Conservation (phyloP, 2,329 filamentous ascomycete species). For the Tympanopsis confertula region DNA sequence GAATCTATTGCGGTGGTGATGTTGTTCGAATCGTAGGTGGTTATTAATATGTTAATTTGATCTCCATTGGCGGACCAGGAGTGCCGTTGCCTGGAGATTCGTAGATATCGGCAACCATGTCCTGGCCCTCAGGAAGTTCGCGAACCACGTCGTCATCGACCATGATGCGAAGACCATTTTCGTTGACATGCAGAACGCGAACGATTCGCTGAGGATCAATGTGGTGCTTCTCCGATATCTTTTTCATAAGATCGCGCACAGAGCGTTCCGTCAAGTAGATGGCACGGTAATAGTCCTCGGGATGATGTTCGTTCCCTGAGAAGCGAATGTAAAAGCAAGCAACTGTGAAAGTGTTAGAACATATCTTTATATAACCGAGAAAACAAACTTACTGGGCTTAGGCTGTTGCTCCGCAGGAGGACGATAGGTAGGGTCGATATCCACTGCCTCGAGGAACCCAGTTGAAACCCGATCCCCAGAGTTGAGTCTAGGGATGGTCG, state of each 20-base stretch:
- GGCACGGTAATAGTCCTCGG: conserved; percentile 64
- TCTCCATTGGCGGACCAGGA: background rate
- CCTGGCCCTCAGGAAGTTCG: conserved; percentile 78
- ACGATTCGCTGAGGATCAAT: conserved; percentile 63
- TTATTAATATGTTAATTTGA: background rate
- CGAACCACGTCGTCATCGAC: conserved; percentile 83
- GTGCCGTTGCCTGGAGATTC: conserved; percentile 13
- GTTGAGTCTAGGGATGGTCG: conserved; percentile 36
- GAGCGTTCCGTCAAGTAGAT: conserved; percentile 75
- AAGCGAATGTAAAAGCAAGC: conserved; percentile 15
- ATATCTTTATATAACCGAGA: conserved; percentile 43
- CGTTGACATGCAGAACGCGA: conserved; percentile 59
- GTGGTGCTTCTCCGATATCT: conserved; percentile 68
- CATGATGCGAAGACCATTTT: conserved; percentile 61
- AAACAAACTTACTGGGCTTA: conserved; percentile 80
- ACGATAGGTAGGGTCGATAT: conserved; percentile 76
- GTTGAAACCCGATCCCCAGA: conserved; percentile 56
- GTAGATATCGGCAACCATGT: conserved; percentile 66
- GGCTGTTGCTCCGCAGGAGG: conserved; percentile 61
- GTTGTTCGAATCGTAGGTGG: background rate
- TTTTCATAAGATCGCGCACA: conserved; percentile 59
- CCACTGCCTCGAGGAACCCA: conserved; percentile 82
- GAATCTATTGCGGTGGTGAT: background rate
- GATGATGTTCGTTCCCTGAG: conserved; percentile 22
- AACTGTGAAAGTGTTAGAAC: background rate